A percentile compares a stretch with the other conserved stretches of the same genome.
phyloP scores from a whole-genome alignment of 2,329 filamentous ascomycete species.

The Trichothecium sympodiale region DNA sequence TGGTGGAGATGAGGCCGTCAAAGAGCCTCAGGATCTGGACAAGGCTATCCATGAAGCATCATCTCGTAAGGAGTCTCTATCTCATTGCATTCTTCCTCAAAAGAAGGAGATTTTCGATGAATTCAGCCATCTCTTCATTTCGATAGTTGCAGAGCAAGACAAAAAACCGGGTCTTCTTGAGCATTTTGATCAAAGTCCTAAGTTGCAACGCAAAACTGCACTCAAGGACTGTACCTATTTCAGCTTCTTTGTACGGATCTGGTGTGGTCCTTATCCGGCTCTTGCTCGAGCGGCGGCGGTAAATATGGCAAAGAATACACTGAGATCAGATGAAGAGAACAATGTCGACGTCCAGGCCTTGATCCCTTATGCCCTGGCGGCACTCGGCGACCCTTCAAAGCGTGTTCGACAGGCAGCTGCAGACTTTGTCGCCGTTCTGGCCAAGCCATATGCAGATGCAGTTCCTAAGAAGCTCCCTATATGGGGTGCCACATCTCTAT shows the following conservation, averaged over 20 bases:
- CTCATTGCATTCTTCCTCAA: constrained; percentile 41
- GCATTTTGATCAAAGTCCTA: constrained; percentile 42
- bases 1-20: constrained; percentile 12
- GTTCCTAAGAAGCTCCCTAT: constrained; percentile 27
- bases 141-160: constrained; percentile 33
- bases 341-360: constrained; percentile 63
- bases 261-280: constrained; percentile 60
- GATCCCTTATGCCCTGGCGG: constrained; percentile 69
- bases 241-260: constrained; percentile 65
- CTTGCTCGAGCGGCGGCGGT: constrained; percentile 60
- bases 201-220: constrained; percentile 43
- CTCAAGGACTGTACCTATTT: constrained; percentile 55
- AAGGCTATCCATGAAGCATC: constrained; percentile 27
- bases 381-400: constrained; percentile 64
- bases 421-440: constrained; percentile 49
- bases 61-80: constrained; percentile 22
- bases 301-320: constrained; percentile 45
- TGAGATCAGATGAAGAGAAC: constrained; percentile 38
- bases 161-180: constrained; percentile 27
- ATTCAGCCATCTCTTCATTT: constrained; percentile 47
- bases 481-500: constrained; percentile 57
- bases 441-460: constrained; percentile 30
- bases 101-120: constrained; percentile 44
- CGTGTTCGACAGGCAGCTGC: constrained; percentile 68
- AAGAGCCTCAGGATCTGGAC: constrained; percentile 25